Base-by-base conservation (phyloP, 441 rosid genomes). In the Arabidopsis hybrid region DNA sequence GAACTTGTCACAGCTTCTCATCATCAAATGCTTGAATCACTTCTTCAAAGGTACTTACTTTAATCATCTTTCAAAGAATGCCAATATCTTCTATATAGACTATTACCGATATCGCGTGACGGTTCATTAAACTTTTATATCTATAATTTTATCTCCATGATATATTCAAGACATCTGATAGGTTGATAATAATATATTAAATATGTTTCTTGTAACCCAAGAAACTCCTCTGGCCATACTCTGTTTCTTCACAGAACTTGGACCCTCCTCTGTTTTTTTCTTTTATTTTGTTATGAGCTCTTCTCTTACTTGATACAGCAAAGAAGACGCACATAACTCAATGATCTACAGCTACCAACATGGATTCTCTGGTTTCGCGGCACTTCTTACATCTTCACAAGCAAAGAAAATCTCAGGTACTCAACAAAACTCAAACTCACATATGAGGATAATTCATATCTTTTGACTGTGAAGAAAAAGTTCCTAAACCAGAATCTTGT, bases 341-440 rank as follows among this genome's bases (percentile, higher is more conserved):
- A 74, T 88, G 79, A 78, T 90, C 66, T 88, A 88, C 72, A 87
- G 85, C 82, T 90, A 86, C 80, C 77, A 74, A 76, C 93, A 88
- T 79, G 89, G 90, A 69, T 87, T 90, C 70, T 87, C 91, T 0
- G 91, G 93, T 18, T 90, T 88, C 65, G 88, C 91, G 3, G 96
- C 91, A 17, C 77, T 82, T 83, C 87, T 88, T 18, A 81, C 90
- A 3, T 72, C 82, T 52, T 72, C 83, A 10, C 87, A 85, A 69
- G 93, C 86, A 10, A 84, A 73, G 60, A 39, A 71, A 56, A 75
- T 88, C 6, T 78, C 85, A 2, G 85, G 91, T 90, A 78, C 18
- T n/a, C 17, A 21, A 6, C 50, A 77, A 58, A 53, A 63, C 17
- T 8, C 13, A 65, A 17, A 60, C 61, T 65, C 67, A 31, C 12